Base-by-base conservation (phyloP, 345 rosid species). In the Cardiospermum halicacabum region DNA sequence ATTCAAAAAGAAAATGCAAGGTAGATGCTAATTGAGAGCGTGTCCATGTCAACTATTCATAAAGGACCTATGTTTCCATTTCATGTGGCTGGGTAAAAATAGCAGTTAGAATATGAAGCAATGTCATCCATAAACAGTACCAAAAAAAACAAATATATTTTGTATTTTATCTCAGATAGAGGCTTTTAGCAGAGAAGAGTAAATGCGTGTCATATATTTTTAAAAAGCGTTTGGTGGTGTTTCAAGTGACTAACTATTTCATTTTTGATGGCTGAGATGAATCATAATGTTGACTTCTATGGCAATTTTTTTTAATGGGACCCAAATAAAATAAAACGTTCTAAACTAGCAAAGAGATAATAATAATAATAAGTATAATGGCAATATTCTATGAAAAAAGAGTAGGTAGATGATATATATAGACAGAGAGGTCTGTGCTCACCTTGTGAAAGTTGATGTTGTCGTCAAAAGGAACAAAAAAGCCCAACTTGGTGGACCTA, bases 391-490 rank as follows among this genome's bases (percentile, higher is more conserved):
- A n/a, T n/a, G 18, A 45, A 45, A 7, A 45, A n/a, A 45, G 50
- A n/a, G 50, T 45, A 45, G 22, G 22, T 18, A 45, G 16, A 4
- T n/a, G n/a, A n/a, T 16, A n/a, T 4, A 6, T n/a, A 5, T 47
- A 47, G 4, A 16, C 7, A 27, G 36, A 21, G 1, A 10, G 24
- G 9, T 18, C 19, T 13, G 18, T 2, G 24, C 28, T 53, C 60
- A 94, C 99, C 96, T 94, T 91, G 84, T 94, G 99, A 60, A 94
- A 91, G 81, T 91, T 94, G 87, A 91, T 91, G 69, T 94, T 94
- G 80, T 94, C 97, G 74, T 94, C 99, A 57, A 94, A 94, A 45
- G 99, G 99, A 60, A 94, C 81, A 37, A 82, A 68, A 80, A 58
- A 76, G 56, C 92, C 85, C 67, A 94, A 68, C 72, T 58, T 84